Percentiles rank a stretch among this genome's conserved stretches.
phyloP scores from a whole-genome alignment of 352 stramenopile genomes.

The Phytophthora colocasiae region DNA sequence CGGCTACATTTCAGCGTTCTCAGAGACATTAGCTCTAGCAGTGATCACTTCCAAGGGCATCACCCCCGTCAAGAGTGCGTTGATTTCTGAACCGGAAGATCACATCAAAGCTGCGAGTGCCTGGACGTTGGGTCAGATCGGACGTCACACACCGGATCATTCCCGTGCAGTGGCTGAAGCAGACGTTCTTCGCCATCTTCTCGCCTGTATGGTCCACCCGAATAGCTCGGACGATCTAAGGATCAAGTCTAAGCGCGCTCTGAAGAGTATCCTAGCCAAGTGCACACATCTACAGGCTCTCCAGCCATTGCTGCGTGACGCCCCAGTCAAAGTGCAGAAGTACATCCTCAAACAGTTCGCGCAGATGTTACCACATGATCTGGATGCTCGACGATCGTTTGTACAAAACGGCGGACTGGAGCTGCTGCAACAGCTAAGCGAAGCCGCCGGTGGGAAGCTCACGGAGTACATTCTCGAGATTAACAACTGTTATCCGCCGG shows the following conservation, averaged over 20 bases:
- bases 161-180: conserved; percentile 92
- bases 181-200: conserved; percentile 92
- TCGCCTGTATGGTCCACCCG: conserved; percentile 94
- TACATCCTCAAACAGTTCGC: conserved; percentile 97
- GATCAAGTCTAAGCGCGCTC: conserved; percentile 93
- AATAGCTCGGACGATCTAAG: conserved; percentile 95
- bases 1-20: conserved; percentile 96
- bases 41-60: conserved; percentile 96
- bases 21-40: conserved; percentile 93
- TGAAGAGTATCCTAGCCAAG: conserved; percentile 95
- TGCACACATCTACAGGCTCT: conserved; percentile 95
- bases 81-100: conserved; percentile 95
- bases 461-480: conserved; percentile 96
- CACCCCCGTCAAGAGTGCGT: conserved; percentile 91
- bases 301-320: conserved; percentile 92
- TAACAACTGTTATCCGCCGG: conserved; percentile 96
- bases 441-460: conserved; percentile 93
- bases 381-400: conserved; percentile 92
- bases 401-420: conserved; percentile 94
- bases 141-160: conserved; percentile 94
- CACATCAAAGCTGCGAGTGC: conserved; percentile 95
- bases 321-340: conserved; percentile 95
- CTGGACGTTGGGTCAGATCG: conserved; percentile 97
- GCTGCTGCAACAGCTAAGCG: conserved; percentile 93
- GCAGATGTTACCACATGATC: conserved; percentile 94